A percentile compares a stretch with the other conserved stretches of the same genome.
Evolutionary conservation across 192 early-diverging fungal genomes (phyloP).

Genomic region (Coemansia sp.): DNA sequence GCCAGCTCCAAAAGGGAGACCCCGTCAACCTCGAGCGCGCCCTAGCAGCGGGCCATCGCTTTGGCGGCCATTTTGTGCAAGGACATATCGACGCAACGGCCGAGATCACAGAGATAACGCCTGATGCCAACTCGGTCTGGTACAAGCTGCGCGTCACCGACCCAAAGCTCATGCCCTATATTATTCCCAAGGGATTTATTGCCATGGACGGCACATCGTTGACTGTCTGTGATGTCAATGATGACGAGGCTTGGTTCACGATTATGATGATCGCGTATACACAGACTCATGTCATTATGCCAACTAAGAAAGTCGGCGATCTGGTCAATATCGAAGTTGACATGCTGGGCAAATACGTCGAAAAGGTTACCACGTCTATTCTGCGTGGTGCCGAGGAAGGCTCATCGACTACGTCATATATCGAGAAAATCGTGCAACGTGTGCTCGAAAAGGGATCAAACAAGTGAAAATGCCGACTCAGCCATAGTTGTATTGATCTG

Average conservation of each 20-base stretch:
- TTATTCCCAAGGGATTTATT: slow-evolving; percentile 96
- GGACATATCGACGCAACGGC: slow-evolving; percentile 93
- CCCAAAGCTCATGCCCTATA: slow-evolving; percentile 69
- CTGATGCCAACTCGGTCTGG: slow-evolving; percentile 89
- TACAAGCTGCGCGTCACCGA: slow-evolving; percentile 66
- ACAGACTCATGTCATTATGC: slow-evolving; percentile 80
- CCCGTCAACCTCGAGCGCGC: slow-evolving; percentile 95
- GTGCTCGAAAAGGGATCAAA: slow-evolving; percentile 35
- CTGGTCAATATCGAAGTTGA: slow-evolving; percentile 96
- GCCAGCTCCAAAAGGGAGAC: slow-evolving; percentile 69
- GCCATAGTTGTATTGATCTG: neutral
- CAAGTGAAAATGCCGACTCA: neutral
- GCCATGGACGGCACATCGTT: slow-evolving; percentile 92
- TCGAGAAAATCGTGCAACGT: slow-evolving; percentile 44
- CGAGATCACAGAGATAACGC: slow-evolving; percentile 67
- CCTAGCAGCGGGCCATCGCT: slow-evolving; percentile 79
- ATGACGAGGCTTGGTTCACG: slow-evolving; percentile 69
- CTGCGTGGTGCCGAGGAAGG: slow-evolving; percentile 32
- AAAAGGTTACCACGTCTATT: slow-evolving; percentile 69
- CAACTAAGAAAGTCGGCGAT: slow-evolving; percentile 67
- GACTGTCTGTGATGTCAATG: slow-evolving; percentile 89
- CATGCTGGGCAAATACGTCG: slow-evolving; percentile 96
- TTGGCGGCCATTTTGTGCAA: slow-evolving; percentile 97
- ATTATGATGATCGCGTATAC: slow-evolving; percentile 98
- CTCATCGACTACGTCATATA: slow-evolving; percentile 23